Evolutionary conservation across 2,329 filamentous ascomycete species (phyloP).

Genomic region (Aspergillus pseudonomiae): DNA sequence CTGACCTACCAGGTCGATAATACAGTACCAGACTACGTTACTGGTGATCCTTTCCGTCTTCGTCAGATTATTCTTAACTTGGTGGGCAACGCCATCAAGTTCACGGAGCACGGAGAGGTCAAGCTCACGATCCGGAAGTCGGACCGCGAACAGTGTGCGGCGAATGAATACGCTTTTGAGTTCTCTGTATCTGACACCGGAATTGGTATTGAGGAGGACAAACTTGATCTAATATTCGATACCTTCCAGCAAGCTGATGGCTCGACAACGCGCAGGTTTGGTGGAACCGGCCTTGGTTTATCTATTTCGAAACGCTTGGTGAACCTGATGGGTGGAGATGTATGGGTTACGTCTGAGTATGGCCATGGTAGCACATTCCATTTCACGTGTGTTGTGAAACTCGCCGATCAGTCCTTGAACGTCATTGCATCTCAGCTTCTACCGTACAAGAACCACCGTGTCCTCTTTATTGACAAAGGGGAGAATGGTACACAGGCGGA

Average conservation of each 20-base stretch:
- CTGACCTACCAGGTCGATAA: conserved; percentile 92
- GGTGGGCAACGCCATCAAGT: conserved; percentile 98
- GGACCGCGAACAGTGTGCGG: conserved; percentile 64
- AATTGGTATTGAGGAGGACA: conserved; percentile 93
- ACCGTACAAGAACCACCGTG: conserved; percentile 89
- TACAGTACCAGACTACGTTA: conserved; percentile 90
- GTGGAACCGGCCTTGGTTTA: conserved; percentile 87
- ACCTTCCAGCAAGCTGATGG: conserved; percentile 98
- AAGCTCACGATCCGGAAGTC: conserved; percentile 85
- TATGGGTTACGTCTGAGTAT: conserved; percentile 93
- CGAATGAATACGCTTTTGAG: conserved; percentile 87
- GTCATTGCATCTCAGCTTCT: conserved; percentile 75
- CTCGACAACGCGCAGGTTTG: conserved; percentile 93
- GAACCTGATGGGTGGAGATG: conserved; percentile 92
- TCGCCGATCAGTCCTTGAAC: conserved; percentile 76
- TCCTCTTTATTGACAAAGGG: conserved; percentile 92
- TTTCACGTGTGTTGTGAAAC: conserved; percentile 89
- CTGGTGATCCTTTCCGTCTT: conserved; percentile 94
- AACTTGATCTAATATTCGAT: conserved; percentile 96
- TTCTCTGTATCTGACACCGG: conserved; percentile 96
- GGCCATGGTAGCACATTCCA: conserved; percentile 92
- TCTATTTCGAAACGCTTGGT: conserved; percentile 95
- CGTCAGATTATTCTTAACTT: conserved; percentile 96
- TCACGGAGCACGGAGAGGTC: conserved; percentile 95
- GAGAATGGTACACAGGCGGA: conserved; percentile 67